These are phyloP conservation scores for Pleurotus tuber-regium DNA, from an alignment of 768 basidiomycete species.

Conservation along the genomic window DNA sequence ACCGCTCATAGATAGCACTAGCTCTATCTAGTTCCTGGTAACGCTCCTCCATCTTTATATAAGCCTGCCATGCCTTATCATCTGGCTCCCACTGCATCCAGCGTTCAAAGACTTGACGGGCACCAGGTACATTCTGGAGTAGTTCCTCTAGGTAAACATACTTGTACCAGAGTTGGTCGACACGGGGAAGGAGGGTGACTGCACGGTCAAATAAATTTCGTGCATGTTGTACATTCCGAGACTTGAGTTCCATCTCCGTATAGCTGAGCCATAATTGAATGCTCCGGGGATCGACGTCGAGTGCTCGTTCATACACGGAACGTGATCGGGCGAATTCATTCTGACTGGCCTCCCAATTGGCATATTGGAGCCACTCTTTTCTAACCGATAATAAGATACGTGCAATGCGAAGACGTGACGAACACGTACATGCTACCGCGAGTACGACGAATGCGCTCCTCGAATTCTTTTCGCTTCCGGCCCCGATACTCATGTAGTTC, in stretches of 20 bases:
- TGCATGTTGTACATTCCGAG: constrained; percentile 95
- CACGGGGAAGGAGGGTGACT: constrained; percentile 92
- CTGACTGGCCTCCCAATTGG: constrained; percentile 92
- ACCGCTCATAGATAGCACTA: constrained; percentile 89
- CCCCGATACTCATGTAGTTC: constrained; percentile 87
- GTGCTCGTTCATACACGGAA: constrained; percentile 93
- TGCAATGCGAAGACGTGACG: not conserved
- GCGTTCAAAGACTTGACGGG: constrained; percentile 95
- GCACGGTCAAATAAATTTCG: constrained; percentile 97
- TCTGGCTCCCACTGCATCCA: constrained; percentile 99
- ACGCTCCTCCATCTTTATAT: constrained; percentile 95
- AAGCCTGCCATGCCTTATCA: constrained; percentile 99
- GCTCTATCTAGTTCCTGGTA: constrained; percentile 92
- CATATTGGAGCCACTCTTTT: constrained; percentile 86
- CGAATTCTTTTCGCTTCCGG: constrained; percentile 90
- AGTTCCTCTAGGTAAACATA: constrained; percentile 99
- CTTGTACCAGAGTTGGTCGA: constrained; percentile 99
- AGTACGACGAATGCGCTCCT: constrained; percentile 81
- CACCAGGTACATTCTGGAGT: constrained; percentile 92
- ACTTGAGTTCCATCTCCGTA: constrained; percentile 97
- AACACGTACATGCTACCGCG: constrained; percentile 71
- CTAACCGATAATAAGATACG: constrained; percentile 31
- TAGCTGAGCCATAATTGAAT: constrained; percentile 93
- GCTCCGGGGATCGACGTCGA: constrained; percentile 91
- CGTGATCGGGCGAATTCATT: constrained; percentile 94